Percentiles rank a stretch among this genome's conserved stretches.
Conservation (phyloP, 805 yeast species). For the Pichia ethanolica region DNA sequence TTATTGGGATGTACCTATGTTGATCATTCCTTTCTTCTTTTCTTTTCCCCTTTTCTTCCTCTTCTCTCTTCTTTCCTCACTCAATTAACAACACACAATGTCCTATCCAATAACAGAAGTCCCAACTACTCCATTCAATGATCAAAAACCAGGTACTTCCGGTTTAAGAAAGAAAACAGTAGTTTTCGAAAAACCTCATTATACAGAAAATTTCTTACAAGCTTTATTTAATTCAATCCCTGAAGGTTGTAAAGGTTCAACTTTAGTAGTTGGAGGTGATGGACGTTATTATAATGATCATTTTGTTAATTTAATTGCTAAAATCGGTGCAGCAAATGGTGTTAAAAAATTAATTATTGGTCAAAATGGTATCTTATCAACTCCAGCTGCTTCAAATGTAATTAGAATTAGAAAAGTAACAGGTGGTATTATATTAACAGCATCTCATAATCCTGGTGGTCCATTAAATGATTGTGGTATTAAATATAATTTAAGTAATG, state of each 20-base stretch:
- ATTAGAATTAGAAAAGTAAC: constrained; percentile 68
- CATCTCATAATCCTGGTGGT: constrained; percentile 98
- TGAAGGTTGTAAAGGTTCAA: constrained; percentile 69
- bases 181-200: constrained; percentile 69
- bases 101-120: constrained; percentile 24
- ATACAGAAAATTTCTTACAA: constrained; percentile 92
- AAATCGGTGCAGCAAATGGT: constrained; percentile 87
- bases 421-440: constrained; percentile 94
- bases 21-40: too few species aligned
- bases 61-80: not conserved
- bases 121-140: constrained; percentile 68
- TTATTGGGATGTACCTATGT: too few species aligned
- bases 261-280: constrained; percentile 92
- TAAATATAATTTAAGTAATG: constrained; percentile 89
- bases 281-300: constrained; percentile 86
- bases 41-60: too few species aligned
- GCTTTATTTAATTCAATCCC: constrained; percentile 82
- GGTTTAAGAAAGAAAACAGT: constrained; percentile 89
- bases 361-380: constrained; percentile 78
- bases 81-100: not conserved
- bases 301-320: constrained; percentile 73
- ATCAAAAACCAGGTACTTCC: constrained; percentile 97
- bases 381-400: constrained; percentile 95
- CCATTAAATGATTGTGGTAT: constrained; percentile 88
- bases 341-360: constrained; percentile 82